Base-by-base conservation (phyloP, 164 flowering plant species). In the Tinospora cordifolia region DNA sequence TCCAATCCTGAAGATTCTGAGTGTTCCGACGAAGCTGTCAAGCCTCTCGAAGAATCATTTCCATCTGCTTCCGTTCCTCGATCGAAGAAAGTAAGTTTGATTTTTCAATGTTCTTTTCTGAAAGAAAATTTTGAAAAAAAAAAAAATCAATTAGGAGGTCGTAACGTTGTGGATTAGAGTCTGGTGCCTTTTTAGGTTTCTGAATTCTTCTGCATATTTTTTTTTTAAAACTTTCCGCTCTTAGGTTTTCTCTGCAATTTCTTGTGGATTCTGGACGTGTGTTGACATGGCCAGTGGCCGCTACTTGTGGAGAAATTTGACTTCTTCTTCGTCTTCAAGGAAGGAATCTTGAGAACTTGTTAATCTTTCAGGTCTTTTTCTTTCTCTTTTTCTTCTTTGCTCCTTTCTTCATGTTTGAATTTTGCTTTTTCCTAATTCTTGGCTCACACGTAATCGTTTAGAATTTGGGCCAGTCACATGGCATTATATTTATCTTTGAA, bases 251-350 rank as follows among this genome's bases (percentile, higher is more conserved):
- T 63, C 81, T 67, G 85, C 79, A 13, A 64, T 87, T 41, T 49
- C 75, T 22, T 77, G 82, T 30, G 92, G 84, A 41, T 87, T 89
- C 47, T 85, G 90, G 90, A 82, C 84, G 9, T 79, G 77, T n/a
- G 88, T 89, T 36, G 97, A 91, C 79, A 91, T 91, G 97, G 94
- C 90, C 0, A 87, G 88, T 65, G 93, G 97, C 2, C 81, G 85
- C 19, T 90, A 89, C 69, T 78, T 89, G 67, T 89, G 97, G 93
- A 87, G 87, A 84, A 75, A 84, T 74, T 72, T 90, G 36, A 4
- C 36, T 30, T 30, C 36, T 30, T 11, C 46, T 41, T 41, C 46
- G 1, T 41, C 46, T 4, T 41, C 46, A 41, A 41, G 8, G 46
- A 41, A 41, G 46, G 8, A 41, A 12, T 41, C 46, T 41, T 41